Conservation (phyloP, 2,329 filamentous ascomycete genomes). For the Cladosporium oxysporum region DNA sequence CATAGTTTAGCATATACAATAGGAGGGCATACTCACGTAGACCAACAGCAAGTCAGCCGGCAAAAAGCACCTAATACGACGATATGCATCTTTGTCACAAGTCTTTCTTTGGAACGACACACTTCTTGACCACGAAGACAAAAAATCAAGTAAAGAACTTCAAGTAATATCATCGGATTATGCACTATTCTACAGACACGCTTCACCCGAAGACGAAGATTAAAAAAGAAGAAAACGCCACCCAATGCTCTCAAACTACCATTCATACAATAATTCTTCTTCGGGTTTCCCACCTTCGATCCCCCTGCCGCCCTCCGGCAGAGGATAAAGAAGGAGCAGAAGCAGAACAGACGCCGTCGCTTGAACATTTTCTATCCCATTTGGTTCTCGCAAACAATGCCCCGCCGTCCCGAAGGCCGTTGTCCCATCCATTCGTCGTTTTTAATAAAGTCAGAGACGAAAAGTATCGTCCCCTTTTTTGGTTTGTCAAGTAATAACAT, state of each 20-base stretch:
- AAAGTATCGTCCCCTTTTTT: neutral
- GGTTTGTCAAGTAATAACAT: constrained; percentile 15
- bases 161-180: constrained; percentile 6
- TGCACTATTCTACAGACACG: constrained; percentile 17
- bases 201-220: neutral
- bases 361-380: neutral
- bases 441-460: neutral
- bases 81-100: neutral
- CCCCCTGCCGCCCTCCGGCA: neutral
- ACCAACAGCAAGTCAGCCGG: neutral
- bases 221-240: constrained; percentile 5
- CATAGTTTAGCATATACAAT: neutral
- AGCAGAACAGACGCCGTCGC: neutral
- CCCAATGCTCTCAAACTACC: constrained; percentile 8
- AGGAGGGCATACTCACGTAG: neutral
- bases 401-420: neutral
- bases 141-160: neutral
- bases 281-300: neutral
- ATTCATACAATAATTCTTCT: constrained; percentile 9
- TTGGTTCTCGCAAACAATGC: neutral
- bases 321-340: neutral
- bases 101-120: neutral
- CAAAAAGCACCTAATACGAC: neutral
- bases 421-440: neutral
- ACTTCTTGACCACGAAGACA: neutral